Percentiles rank a stretch among this genome's conserved stretches.
Evolutionary conservation across 2,329 filamentous ascomycete genomes (phyloP).

Genomic region (Microdochium trichocladiopsis): DNA sequence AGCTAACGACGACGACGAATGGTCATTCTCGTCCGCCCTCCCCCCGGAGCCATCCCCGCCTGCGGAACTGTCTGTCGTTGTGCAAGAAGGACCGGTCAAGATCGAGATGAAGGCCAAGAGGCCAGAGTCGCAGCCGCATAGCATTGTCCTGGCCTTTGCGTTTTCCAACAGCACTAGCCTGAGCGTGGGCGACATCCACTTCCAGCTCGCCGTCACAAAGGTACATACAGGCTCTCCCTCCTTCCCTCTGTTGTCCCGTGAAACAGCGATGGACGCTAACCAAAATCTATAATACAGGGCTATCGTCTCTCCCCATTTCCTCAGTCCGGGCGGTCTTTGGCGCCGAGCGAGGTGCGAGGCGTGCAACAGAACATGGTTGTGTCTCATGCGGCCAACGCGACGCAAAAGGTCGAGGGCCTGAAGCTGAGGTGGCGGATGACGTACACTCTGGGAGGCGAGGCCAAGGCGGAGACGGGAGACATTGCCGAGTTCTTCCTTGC

Average conservation of each 20-base stretch:
- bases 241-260: constrained; percentile 1
- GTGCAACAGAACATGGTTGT: constrained; percentile 78
- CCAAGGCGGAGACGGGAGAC: constrained; percentile 76
- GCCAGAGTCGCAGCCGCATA: constrained; percentile 39
- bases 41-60: constrained; percentile 54
- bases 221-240: constrained; percentile 35
- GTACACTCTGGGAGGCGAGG: constrained; percentile 63
- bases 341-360: constrained; percentile 64
- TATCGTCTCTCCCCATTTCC: constrained; percentile 77
- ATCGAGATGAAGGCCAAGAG: constrained; percentile 69
- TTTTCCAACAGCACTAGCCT: constrained; percentile 76
- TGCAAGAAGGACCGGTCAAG: constrained; percentile 64
- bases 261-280: too few species aligned
- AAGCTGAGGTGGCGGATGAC: constrained; percentile 86
- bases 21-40: constrained; percentile 85
- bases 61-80: constrained; percentile 53
- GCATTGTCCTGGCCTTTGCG: constrained; percentile 65
- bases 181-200: constrained; percentile 72
- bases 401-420: constrained; percentile 65
- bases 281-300: constrained; percentile 41
- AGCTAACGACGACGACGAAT: constrained; percentile 73
- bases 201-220: constrained; percentile 91
- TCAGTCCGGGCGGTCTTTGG: constrained; percentile 72
- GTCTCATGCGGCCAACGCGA: constrained; percentile 61
- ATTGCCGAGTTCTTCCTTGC: constrained; percentile 72